Evolutionary conservation across 768 basidiomycete species (phyloP).

Genomic region (Boletus patriciae): DNA sequence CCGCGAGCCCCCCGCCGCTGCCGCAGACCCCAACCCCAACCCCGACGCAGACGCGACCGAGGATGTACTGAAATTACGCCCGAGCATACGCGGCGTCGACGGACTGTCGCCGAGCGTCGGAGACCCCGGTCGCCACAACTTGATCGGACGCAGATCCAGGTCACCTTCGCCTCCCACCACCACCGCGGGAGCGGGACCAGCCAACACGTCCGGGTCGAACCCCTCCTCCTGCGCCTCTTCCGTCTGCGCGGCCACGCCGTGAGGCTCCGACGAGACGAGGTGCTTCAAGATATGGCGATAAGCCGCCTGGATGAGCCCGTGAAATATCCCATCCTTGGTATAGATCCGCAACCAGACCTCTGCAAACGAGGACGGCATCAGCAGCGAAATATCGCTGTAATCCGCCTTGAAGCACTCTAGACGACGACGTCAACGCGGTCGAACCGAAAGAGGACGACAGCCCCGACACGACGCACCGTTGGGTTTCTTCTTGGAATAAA

Average conservation of each 20-base stretch:
- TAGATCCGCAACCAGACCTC: constrained; percentile 72
- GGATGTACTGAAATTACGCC: constrained; percentile 17
- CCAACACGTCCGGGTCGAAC: constrained; percentile 12
- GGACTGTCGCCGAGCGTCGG: neutral
- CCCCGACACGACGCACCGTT: constrained; percentile 42
- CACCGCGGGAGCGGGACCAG: neutral
- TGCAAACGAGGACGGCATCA: constrained; percentile 65
- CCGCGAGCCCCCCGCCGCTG: constrained; percentile 11
- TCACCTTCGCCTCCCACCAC: neutral
- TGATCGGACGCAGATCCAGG: constrained; percentile 31
- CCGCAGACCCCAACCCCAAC: neutral
- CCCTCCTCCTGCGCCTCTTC: constrained; percentile 14
- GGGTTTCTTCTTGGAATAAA: constrained; percentile 67
- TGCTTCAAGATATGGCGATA: constrained; percentile 48
- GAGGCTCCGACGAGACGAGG: constrained; percentile 12
- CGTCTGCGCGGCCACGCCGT: neutral
- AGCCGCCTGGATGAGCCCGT: constrained; percentile 65
- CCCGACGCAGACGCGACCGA: constrained; percentile 3
- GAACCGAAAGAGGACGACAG: neutral
- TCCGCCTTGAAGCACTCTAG: constrained; percentile 47
- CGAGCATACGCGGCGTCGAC: constrained; percentile 33
- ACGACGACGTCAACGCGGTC: neutral
- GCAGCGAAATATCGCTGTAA: constrained; percentile 59
- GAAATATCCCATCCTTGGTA: constrained; percentile 58
- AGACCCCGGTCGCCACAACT: neutral